These are phyloP conservation scores for Cercospora berteroae DNA, from an alignment of 2,329 filamentous ascomycete species.

Conservation along the genomic window DNA sequence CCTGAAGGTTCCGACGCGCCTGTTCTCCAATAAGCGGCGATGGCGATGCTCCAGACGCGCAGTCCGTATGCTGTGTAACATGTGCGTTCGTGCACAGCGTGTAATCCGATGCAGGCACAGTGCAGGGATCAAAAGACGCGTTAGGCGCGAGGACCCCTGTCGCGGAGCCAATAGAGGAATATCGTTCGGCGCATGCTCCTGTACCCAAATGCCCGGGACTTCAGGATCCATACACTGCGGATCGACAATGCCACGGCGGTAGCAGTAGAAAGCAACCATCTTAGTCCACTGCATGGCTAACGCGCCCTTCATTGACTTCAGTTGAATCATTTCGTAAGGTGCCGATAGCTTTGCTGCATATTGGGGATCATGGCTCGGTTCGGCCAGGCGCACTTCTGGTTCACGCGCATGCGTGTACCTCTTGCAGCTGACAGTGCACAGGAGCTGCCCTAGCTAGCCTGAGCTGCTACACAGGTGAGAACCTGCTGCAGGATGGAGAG, in stretches of 20 bases:
- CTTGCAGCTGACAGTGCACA: background rate
- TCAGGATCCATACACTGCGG: background rate
- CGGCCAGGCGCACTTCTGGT: background rate
- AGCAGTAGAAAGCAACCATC: background rate
- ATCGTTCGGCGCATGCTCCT: background rate
- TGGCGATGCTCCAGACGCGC: background rate
- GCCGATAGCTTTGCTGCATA: background rate
- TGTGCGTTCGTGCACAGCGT: background rate
- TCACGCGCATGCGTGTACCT: background rate
- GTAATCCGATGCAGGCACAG: too few relatives aligned
- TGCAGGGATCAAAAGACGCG: background rate
- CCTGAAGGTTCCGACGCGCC: background rate
- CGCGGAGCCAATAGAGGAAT: background rate
- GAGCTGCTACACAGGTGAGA: background rate
- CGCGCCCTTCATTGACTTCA: background rate
- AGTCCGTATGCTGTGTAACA: background rate
- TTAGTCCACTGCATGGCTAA: background rate
- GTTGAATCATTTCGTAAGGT: background rate
- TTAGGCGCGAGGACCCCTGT: background rate
- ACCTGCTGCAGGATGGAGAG: background rate
- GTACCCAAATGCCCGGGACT: background rate
- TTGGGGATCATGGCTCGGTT: background rate
- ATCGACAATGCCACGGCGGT: background rate
- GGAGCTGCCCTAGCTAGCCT: background rate
- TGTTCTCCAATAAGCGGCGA: background rate